A percentile compares a stretch with the other conserved stretches of the same genome.
phyloP scores from a whole-genome alignment of 306 rosid species.

The Quercus dentata region DNA sequence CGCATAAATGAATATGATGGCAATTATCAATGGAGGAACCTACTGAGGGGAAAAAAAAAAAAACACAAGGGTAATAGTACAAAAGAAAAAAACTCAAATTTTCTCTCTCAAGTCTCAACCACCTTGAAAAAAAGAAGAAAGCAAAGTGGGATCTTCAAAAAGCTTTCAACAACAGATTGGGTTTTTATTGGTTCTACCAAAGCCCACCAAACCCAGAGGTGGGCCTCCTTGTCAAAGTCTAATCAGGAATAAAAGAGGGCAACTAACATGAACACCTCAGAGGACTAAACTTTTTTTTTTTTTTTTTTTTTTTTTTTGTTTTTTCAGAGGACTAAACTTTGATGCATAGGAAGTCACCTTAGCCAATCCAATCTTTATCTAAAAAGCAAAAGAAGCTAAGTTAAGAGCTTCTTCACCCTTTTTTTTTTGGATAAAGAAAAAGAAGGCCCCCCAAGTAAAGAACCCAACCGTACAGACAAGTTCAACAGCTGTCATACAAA shows the following conservation, averaged over 20 bases:
- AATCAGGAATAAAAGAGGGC: slow-evolving; percentile 36
- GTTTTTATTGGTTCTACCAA: slow-evolving; percentile 43
- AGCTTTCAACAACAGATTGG: slow-evolving; percentile 33
- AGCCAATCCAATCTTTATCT: slow-evolving; percentile 21
- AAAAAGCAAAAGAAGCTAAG: slow-evolving; percentile 21
- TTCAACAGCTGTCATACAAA: slow-evolving; percentile 48
- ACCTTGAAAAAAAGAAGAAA: not conserved
- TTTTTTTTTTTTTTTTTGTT: not conserved
- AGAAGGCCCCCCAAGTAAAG: slow-evolving; percentile 23
- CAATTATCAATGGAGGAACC: slow-evolving; percentile 28
- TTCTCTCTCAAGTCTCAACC: slow-evolving; percentile 24
- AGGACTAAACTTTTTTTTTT: slow-evolving; percentile 12
- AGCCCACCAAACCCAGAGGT: slow-evolving; percentile 84
- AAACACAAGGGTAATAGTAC: slow-evolving; percentile 4
- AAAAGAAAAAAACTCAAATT: slow-evolving; percentile 22
- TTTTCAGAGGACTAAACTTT: slow-evolving; percentile 24
- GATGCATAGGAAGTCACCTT: slow-evolving; percentile 33
- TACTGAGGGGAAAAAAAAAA: slow-evolving; percentile 17
- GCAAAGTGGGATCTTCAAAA: slow-evolving; percentile 37
- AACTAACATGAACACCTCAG: slow-evolving; percentile 23
- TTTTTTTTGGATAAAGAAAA: not conserved
- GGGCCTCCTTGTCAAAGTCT: slow-evolving; percentile 56
- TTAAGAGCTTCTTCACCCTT: slow-evolving; percentile 4
- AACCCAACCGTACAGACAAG: slow-evolving; percentile 44
- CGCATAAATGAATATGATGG: slow-evolving; percentile 15